Evolutionary conservation across 768 basidiomycete species (phyloP).

Genomic region (Tephrocybe rancida): DNA sequence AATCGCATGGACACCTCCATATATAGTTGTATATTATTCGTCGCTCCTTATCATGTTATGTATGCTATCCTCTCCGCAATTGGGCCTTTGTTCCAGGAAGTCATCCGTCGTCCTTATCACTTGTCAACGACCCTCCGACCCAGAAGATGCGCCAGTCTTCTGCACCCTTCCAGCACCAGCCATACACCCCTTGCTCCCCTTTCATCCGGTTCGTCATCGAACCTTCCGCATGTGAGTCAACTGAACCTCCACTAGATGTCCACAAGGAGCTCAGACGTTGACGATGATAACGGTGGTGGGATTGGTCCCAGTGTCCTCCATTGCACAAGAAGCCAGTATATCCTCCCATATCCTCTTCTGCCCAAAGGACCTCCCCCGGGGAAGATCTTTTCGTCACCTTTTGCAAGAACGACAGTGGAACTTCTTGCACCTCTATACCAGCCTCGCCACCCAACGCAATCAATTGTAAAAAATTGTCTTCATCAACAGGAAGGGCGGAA

Average conservation of each 20-base stretch:
- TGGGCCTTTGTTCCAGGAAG: too few species aligned
- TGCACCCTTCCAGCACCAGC: constrained; percentile 71
- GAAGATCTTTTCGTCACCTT: constrained; percentile 46
- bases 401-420: constrained; percentile 52
- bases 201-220: constrained; percentile 45
- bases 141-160: constrained; percentile 83
- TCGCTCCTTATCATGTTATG: constrained; percentile 1
- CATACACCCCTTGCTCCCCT: constrained; percentile 70
- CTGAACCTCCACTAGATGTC: constrained; percentile 43
- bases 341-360: constrained; percentile 66
- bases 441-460: constrained; percentile 61
- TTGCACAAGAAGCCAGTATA: constrained; percentile 56
- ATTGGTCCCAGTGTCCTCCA: constrained; percentile 55
- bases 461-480: constrained; percentile 42
- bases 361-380: constrained; percentile 48
- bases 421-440: constrained; percentile 75
- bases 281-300: constrained; percentile 33
- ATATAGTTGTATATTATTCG: constrained; percentile 17
- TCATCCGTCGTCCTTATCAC: background rate
- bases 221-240: constrained; percentile 49
- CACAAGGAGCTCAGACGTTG: constrained; percentile 40
- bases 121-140: constrained; percentile 57
- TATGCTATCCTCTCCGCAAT: background rate
- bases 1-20: constrained; percentile 10
- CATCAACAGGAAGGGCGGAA: constrained; percentile 44